Evolutionary conservation across 2,329 filamentous ascomycete genomes (phyloP).

Genomic region (Neofusicoccum kwambonambiense): DNA sequence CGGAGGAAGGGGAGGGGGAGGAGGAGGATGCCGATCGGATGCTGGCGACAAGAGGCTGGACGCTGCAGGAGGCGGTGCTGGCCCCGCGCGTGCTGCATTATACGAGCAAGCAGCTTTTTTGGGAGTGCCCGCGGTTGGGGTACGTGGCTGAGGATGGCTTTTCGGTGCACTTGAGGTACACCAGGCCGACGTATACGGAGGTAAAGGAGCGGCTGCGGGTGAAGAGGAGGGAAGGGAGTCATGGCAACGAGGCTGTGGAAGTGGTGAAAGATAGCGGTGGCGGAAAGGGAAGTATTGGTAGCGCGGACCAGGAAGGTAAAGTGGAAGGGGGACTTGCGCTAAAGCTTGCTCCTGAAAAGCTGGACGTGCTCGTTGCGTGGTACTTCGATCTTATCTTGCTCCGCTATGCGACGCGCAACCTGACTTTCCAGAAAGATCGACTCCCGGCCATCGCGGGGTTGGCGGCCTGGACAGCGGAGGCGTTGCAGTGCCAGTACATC

Average conservation of each 20-base stretch:
- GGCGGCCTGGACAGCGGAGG: neutral
- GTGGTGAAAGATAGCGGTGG: too few species aligned
- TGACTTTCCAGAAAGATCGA: constrained; percentile 17
- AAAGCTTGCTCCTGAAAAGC: neutral
- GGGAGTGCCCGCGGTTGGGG: constrained; percentile 28
- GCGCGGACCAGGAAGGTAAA: too few species aligned
- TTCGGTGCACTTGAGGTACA: neutral
- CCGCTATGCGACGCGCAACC: constrained; percentile 9
- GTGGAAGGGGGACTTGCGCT: too few species aligned
- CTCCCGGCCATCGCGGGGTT: constrained; percentile 19
- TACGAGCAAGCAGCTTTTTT: constrained; percentile 35
- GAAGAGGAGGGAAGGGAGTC: neutral
- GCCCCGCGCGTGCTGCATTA: constrained; percentile 34
- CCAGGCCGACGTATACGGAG: neutral
- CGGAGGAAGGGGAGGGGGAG: neutral
- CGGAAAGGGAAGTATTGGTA: too few species aligned
- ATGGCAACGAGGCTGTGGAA: neutral
- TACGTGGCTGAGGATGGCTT: neutral
- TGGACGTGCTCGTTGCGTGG: neutral
- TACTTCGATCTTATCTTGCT: neutral
- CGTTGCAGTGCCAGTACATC: neutral
- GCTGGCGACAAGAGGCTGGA: constrained; percentile 28
- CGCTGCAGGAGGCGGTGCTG: constrained; percentile 37
- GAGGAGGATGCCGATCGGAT: neutral
- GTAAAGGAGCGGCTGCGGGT: neutral